Evolutionary conservation across 805 yeast genomes (phyloP).

Genomic region (Ogataea ramenticola): DNA sequence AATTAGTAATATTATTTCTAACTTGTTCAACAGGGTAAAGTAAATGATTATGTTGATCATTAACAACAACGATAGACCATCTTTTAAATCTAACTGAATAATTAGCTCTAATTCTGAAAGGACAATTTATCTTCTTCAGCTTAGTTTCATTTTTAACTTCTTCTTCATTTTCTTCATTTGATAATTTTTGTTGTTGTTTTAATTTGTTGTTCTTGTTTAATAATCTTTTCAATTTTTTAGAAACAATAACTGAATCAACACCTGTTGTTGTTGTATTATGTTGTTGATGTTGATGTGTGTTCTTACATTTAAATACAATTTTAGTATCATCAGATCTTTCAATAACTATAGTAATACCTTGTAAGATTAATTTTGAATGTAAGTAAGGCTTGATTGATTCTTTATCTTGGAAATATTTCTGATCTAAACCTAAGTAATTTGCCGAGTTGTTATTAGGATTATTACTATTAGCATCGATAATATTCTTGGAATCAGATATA

Average conservation of each 20-base stretch:
- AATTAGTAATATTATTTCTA: too few species aligned
- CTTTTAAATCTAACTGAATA: slow-evolving; percentile 40
- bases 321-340: slow-evolving; percentile 56
- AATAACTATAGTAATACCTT: slow-evolving; percentile 50
- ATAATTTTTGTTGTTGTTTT: neutral
- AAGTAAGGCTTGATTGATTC: slow-evolving; percentile 58
- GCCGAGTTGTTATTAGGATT: too few species aligned
- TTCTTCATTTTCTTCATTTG: neutral
- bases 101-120: slow-evolving; percentile 60
- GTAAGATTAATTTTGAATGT: slow-evolving; percentile 36
- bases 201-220: neutral
- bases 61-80: slow-evolving; percentile 58
- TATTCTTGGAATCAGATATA: too few species aligned
- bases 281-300: slow-evolving; percentile 16
- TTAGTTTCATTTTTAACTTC: slow-evolving; percentile 7
- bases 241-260: too few species aligned
- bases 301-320: slow-evolving; percentile 56
- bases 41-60: slow-evolving; percentile 54
- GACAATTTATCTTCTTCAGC: slow-evolving; percentile 33
- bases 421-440: slow-evolving; percentile 8
- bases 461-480: too few species aligned
- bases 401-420: slow-evolving; percentile 30
- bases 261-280: neutral
- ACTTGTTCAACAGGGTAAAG: slow-evolving; percentile 15
- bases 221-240: neutral